Evolutionary conservation across 257 asterid genomes (phyloP).

Genomic region (Ilex aquifolium): DNA sequence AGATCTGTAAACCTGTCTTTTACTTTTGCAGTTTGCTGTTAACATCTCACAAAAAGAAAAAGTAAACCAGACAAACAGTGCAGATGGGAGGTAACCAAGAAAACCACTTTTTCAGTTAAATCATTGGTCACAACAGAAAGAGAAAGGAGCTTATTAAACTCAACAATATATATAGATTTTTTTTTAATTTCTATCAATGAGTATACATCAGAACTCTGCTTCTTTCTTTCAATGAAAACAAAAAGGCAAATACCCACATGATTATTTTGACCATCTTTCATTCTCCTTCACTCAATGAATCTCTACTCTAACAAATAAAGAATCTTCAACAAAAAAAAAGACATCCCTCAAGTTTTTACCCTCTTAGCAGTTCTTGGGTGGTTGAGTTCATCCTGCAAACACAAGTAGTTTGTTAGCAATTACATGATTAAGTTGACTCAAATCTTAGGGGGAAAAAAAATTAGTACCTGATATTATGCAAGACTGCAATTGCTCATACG

Average conservation of each 20-base stretch:
- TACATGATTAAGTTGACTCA: neutral
- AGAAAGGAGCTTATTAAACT: conserved; percentile 12
- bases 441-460: neutral
- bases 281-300: conserved; percentile 43
- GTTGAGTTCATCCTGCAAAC: conserved; percentile 34
- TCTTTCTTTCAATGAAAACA: conserved; percentile 32
- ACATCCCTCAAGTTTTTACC: conserved; percentile 18
- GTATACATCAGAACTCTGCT: conserved; percentile 43
- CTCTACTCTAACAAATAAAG: conserved; percentile 43
- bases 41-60: conserved; percentile 5
- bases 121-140: conserved; percentile 37
- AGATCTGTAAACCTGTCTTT: conserved; percentile 30
- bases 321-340: conserved; percentile 32
- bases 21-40: conserved; percentile 22
- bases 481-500: conserved; percentile 1
- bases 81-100: conserved; percentile 31
- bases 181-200: conserved; percentile 42
- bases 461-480: conserved; percentile 12
- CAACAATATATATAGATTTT: conserved; percentile 11
- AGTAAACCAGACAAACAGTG: conserved; percentile 13
- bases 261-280: conserved; percentile 38
- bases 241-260: conserved; percentile 27
- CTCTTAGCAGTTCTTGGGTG: conserved; percentile 24
- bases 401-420: neutral
- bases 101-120: conserved; percentile 55